Evolutionary conservation across 139 green algal genomes (phyloP), one percentile per base, ranked within the genome.

Genomic region (Asterochloris erici): DNA sequence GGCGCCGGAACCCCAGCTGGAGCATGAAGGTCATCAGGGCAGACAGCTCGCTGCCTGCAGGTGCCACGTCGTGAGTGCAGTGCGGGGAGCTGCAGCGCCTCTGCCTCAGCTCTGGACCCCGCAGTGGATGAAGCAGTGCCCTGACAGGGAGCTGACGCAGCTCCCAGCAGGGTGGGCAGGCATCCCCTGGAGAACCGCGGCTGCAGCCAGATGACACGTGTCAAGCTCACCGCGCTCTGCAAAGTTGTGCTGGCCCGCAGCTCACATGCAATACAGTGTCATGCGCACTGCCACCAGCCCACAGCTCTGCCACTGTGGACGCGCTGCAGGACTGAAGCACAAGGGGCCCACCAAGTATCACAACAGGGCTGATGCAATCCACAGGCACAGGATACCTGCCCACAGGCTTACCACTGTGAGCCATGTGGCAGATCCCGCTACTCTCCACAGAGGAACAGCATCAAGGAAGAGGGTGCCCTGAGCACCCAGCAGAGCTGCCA

Each of bases 1-100:
- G 89, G 15, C 89, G 84, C 47, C 88, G 85, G 87, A 96, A 96
- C 19, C 92, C 93, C 82, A 98, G 88, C 88, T 97, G 92, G 78
- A 98, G 91, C 82, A 98, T 79, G 86, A 98, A 97, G 84, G 87
- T 91, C 47, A 95, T 83, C 26, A 90, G 85, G 38, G 83, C 83
- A 6, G 88, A 73, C 76, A 95, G 85, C 73, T 90, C 83, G 4
- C 77, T 80, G 16, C 82, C 89, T 90, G 83, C n/a, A 79, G 0
- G 16, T 38, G 12, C 17, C 54, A 38, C 10, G 4, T 82, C 21
- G 24, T 13, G 13, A 21, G 38, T 54, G 38, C 38, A 6, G 38
- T 6, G 38, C 6, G 38, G 38, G 38, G 6, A 54, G 38, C 38
- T 54, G 38, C 38, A 54, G 38, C 38, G 6, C 6, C 38, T 54